Percentiles rank a stretch among this genome's conserved stretches.
phyloP scores from a whole-genome alignment of 306 rosid species.

The Biancaea sappan region DNA sequence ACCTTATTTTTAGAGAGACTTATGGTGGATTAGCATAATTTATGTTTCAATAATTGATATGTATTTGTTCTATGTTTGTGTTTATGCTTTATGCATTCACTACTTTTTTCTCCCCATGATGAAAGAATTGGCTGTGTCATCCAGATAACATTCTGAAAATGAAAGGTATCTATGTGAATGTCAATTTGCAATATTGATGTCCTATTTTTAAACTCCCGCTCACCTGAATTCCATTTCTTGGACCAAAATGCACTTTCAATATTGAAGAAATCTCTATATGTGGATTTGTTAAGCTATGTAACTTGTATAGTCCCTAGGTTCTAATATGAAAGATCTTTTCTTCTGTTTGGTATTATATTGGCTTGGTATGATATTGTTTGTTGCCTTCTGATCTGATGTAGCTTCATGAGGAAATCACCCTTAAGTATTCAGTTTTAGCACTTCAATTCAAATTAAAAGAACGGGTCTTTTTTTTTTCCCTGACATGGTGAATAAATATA shows the following conservation, averaged over 20 bases:
- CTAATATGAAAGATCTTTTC: neutral
- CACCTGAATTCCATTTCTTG: neutral
- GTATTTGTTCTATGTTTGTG: neutral
- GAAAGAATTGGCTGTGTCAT: neutral
- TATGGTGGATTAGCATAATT: neutral
- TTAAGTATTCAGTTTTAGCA: neutral
- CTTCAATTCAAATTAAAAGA: too few species aligned
- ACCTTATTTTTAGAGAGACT: neutral
- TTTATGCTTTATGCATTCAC: neutral
- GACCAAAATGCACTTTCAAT: neutral
- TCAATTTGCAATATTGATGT: too few species aligned
- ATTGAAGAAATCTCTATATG: neutral
- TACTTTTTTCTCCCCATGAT: neutral
- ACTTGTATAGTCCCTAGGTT: neutral
- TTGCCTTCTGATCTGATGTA: neutral
- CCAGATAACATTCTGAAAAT: neutral
- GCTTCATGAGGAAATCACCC: too few species aligned
- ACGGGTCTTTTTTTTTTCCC: too few species aligned
- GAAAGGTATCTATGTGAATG: neutral
- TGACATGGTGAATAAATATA: too few species aligned
- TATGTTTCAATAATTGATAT: constrained; percentile 14
- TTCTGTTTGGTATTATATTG: neutral
- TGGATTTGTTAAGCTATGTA: neutral
- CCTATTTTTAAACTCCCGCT: neutral
- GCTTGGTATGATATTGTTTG: neutral